phyloP scores from a whole-genome alignment of 2,329 filamentous ascomycete genomes.

The Fusarium goolgardi region DNA sequence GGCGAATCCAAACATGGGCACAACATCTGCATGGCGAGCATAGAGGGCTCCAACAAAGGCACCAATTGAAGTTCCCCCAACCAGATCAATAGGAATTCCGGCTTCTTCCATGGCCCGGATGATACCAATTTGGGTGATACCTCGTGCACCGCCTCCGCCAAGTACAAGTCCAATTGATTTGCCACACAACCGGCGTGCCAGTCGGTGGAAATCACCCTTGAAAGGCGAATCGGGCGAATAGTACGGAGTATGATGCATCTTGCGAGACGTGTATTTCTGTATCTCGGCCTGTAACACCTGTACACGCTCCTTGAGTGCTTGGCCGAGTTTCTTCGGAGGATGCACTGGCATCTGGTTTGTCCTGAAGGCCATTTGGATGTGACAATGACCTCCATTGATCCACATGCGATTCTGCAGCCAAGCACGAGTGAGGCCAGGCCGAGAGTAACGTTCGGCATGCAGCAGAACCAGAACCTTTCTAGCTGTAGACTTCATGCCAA shows the following conservation, averaged over 20 bases:
- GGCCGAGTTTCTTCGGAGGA: constrained; percentile 81
- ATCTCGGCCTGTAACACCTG: constrained; percentile 97
- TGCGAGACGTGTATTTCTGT: constrained; percentile 96
- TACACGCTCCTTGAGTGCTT: constrained; percentile 89
- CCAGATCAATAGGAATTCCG: constrained; percentile 93
- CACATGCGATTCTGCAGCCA: constrained; percentile 95
- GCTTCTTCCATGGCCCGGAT: constrained; percentile 96
- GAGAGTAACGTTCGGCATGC: constrained; percentile 88
- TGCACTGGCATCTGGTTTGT: constrained; percentile 80
- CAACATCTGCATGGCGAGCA: constrained; percentile 93
- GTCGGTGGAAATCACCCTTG: constrained; percentile 95
- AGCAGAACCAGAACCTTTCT: constrained; percentile 91
- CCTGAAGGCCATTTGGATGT: constrained; percentile 94
- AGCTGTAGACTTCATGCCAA: constrained; percentile 97
- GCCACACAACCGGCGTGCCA: constrained; percentile 89
- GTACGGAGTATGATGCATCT: constrained; percentile 85
- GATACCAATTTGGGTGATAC: constrained; percentile 92
- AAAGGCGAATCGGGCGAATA: constrained; percentile 93
- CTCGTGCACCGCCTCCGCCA: constrained; percentile 91
- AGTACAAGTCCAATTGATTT: constrained; percentile 95
- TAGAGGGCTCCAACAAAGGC: constrained; percentile 96
- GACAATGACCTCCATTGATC: constrained; percentile 98
- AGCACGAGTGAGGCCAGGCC: constrained; percentile 83
- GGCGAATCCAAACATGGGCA: constrained; percentile 94
- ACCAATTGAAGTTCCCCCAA: constrained; percentile 96